Conservation (phyloP, 2,329 filamentous ascomycete species). For the Xylariaceae sp. region DNA sequence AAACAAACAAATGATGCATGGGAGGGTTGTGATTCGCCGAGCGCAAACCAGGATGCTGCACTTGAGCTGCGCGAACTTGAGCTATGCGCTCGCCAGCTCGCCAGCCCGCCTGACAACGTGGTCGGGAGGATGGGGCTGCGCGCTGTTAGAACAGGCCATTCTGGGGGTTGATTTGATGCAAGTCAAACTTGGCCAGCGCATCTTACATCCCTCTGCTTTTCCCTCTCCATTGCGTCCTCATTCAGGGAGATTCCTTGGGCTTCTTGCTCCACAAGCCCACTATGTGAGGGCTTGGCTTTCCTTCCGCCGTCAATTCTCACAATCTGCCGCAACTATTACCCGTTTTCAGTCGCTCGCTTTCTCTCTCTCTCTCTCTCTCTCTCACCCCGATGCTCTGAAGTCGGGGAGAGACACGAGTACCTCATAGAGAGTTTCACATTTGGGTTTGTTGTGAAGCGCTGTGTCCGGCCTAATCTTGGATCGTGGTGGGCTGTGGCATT, state of each 20-base stretch:
- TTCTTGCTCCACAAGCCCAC: conserved; percentile 13
- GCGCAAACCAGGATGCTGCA: conserved; percentile 26
- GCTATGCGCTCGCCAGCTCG: conserved; percentile 19
- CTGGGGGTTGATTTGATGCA: conserved; percentile 32
- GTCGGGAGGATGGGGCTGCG: conserved; percentile 27
- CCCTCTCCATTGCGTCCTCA: conserved; percentile 1
- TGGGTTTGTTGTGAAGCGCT: not conserved
- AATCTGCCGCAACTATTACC: conserved; percentile 20
- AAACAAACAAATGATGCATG: conserved; percentile 27
- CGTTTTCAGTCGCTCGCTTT: not conserved
- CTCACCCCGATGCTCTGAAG: conserved; percentile 10
- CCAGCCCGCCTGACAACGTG: conserved; percentile 21
- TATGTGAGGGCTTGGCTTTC: conserved; percentile 9
- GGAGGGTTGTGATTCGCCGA: conserved; percentile 28
- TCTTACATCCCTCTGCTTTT: conserved; percentile 24
- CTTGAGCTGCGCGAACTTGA: conserved; percentile 27
- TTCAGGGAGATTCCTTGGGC: conserved; percentile 17
- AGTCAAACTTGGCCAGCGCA: conserved; percentile 33
- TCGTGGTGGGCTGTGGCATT: not conserved
- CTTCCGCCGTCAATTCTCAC: conserved; percentile 7
- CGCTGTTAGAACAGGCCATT: conserved; percentile 25
- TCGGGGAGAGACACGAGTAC: not conserved
- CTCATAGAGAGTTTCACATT: not conserved
- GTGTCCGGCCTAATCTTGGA: not conserved
- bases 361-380: conserved; percentile 2